Evolutionary conservation across 2,329 filamentous ascomycete species (phyloP).

Genomic region (Penicillium rolfsii): DNA sequence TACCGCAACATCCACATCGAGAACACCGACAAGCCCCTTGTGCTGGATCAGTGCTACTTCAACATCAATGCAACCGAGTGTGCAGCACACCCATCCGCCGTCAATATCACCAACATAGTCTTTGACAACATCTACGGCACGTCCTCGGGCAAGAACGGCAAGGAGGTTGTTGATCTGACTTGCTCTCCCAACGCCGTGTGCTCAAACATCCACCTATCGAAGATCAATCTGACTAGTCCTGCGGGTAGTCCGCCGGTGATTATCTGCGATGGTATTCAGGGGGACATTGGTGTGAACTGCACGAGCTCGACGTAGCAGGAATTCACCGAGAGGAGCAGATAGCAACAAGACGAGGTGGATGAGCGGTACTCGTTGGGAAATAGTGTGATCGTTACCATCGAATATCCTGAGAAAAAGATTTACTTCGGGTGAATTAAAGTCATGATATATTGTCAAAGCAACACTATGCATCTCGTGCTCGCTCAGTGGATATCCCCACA

Average conservation of each 20-base stretch:
- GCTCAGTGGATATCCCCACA: not conserved
- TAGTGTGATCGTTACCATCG: not conserved
- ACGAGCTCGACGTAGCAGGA: constrained; percentile 4
- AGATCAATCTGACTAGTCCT: constrained; percentile 60
- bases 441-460: not conserved
- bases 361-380: not conserved
- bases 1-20: constrained; percentile 64
- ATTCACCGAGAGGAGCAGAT: not conserved
- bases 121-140: constrained; percentile 64
- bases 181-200: constrained; percentile 63
- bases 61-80: constrained; percentile 58
- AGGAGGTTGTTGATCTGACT: constrained; percentile 58
- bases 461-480: not conserved
- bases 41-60: constrained; percentile 67
- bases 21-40: constrained; percentile 61
- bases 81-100: constrained; percentile 57
- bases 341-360: not conserved
- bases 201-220: constrained; percentile 57
- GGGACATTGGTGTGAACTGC: constrained; percentile 47
- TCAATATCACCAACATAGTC: constrained; percentile 62
- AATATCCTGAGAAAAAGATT: not conserved
- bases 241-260: constrained; percentile 49
- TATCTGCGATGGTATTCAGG: constrained; percentile 55
- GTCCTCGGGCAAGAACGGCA: constrained; percentile 60
- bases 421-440: not conserved